phyloP scores from a whole-genome alignment of 83 land plant genomes.

The Picea abies region DNA sequence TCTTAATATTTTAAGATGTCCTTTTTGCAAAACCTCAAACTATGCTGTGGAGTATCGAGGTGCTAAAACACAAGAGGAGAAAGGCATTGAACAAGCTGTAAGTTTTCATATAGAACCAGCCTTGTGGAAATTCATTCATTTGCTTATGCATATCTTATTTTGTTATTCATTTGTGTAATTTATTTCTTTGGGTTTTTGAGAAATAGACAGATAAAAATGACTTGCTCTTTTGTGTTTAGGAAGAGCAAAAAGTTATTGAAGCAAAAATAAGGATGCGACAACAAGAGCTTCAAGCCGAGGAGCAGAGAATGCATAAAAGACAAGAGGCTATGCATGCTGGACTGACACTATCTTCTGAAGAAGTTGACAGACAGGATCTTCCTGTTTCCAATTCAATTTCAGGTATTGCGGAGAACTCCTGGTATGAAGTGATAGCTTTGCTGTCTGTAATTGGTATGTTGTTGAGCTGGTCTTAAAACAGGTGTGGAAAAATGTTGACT shows the following conservation, averaged over 20 bases:
- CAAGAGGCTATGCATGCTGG: slow-evolving; percentile 34
- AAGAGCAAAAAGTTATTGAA: slow-evolving; percentile 96
- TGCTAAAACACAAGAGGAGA: slow-evolving; percentile 85
- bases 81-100: slow-evolving; percentile 91
- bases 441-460: background rate
- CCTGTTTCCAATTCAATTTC: background rate
- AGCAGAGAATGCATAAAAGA: slow-evolving; percentile 58
- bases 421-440: background rate
- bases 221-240: slow-evolving; percentile 39
- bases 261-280: slow-evolving; percentile 91
- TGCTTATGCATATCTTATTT: background rate
- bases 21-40: slow-evolving; percentile 87
- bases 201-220: background rate
- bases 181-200: background rate
- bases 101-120: slow-evolving; percentile 14
- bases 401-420: background rate
- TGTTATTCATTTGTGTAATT: background rate
- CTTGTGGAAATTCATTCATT: background rate
- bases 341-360: slow-evolving; percentile 5
- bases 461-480: background rate
- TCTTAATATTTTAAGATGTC: slow-evolving; percentile 71
- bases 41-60: slow-evolving; percentile 98
- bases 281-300: slow-evolving; percentile 82
- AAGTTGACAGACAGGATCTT: slow-evolving; percentile 9
- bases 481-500: slow-evolving; percentile 4